Evolutionary conservation across 805 yeast genomes (phyloP).

Genomic region (Wickerhamiella hasegawae): DNA sequence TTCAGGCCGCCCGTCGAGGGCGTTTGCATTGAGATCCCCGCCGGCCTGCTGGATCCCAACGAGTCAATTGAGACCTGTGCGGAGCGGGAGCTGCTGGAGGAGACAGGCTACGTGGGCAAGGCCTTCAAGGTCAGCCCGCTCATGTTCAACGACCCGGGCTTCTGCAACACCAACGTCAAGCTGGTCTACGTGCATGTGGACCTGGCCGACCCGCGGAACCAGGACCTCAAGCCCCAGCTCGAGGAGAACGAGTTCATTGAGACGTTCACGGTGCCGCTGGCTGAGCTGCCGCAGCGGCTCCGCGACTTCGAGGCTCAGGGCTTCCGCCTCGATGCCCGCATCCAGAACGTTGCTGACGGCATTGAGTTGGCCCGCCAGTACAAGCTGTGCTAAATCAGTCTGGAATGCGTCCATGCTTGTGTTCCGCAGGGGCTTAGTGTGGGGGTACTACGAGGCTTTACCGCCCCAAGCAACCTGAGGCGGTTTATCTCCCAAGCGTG

Average conservation of each 20-base stretch:
- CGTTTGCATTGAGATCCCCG: slow-evolving; percentile 86
- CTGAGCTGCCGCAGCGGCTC: slow-evolving; percentile 38
- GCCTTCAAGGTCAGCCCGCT: slow-evolving; percentile 31
- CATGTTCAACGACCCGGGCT: slow-evolving; percentile 69
- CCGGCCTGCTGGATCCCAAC: slow-evolving; percentile 78
- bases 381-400: too few relatives aligned
- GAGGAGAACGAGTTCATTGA: slow-evolving; percentile 92
- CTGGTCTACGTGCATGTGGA: slow-evolving; percentile 71
- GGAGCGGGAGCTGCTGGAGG: slow-evolving; percentile 73
- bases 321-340: slow-evolving; percentile 68
- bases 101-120: slow-evolving; percentile 78
- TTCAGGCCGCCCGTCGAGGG: slow-evolving; percentile 86
- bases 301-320: slow-evolving; percentile 43
- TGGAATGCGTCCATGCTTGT: too few relatives aligned
- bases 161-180: slow-evolving; percentile 74
- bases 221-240: slow-evolving; percentile 52
- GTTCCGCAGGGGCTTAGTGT: too few relatives aligned
- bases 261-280: slow-evolving; percentile 52
- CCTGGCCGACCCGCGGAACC: slow-evolving; percentile 44
- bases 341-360: slow-evolving; percentile 77
- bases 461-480: too few relatives aligned
- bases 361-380: slow-evolving; percentile 34
- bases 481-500: too few relatives aligned
- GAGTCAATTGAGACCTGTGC: slow-evolving; percentile 73
- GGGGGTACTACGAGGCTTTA: too few relatives aligned